A percentile compares a stretch with the other conserved stretches of the same genome.
These are phyloP conservation scores for Rutstroemia sp. DNA, from an alignment of 2,329 filamentous ascomycete genomes.

Conservation along the genomic window DNA sequence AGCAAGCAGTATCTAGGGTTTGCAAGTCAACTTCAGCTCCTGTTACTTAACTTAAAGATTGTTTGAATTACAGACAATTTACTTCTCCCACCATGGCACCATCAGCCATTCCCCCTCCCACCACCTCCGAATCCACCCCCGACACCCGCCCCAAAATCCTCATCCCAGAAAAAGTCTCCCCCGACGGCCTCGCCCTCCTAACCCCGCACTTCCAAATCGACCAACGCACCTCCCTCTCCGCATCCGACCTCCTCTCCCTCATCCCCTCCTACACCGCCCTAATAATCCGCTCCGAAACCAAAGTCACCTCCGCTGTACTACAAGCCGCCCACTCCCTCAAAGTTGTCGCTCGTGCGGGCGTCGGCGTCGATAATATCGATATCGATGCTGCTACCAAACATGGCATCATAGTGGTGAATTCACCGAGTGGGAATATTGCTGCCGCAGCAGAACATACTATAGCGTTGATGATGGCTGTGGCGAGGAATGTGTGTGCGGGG, in stretches of 20 bases:
- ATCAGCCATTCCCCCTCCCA: slow-evolving; percentile 14
- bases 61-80: not conserved
- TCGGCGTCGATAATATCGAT: slow-evolving; percentile 78
- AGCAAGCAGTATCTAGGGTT: not conserved
- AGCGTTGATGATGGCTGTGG: slow-evolving; percentile 65
- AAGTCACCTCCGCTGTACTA: slow-evolving; percentile 64
- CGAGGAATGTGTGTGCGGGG: slow-evolving; percentile 65
- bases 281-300: slow-evolving; percentile 74
- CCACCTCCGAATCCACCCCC: not conserved
- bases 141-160: slow-evolving; percentile 42
- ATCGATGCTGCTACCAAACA: slow-evolving; percentile 63
- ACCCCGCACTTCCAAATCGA: slow-evolving; percentile 62
- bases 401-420: slow-evolving; percentile 76
- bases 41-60: not conserved
- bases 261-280: slow-evolving; percentile 69
- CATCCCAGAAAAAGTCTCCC: slow-evolving; percentile 72
- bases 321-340: slow-evolving; percentile 60
- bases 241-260: slow-evolving; percentile 55
- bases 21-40: not conserved
- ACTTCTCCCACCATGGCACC: slow-evolving; percentile 18
- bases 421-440: slow-evolving; percentile 70
- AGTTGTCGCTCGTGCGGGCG: slow-evolving; percentile 73
- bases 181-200: slow-evolving; percentile 68
- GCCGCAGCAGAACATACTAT: slow-evolving; percentile 76
- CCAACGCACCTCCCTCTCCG: slow-evolving; percentile 52